These are phyloP conservation scores for Colletotrichum sp. DNA, from an alignment of 2,329 filamentous ascomycete genomes.

Conservation along the genomic window DNA sequence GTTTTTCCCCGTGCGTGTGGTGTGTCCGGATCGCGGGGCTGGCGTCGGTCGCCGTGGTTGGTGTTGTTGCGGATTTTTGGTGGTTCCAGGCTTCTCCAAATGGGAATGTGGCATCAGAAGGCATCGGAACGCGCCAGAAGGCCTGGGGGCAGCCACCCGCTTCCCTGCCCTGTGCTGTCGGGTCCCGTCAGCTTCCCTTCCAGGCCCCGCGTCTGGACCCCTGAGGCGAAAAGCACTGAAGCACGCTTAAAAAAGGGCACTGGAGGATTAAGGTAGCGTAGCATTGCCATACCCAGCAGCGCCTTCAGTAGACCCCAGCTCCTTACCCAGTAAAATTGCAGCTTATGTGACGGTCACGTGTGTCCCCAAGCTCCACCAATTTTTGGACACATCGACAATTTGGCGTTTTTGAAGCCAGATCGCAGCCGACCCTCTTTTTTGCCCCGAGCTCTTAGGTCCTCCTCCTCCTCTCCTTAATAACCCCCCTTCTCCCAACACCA, in stretches of 20 bases:
- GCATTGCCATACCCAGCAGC: background rate
- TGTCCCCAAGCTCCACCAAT: slow-evolving; percentile 28
- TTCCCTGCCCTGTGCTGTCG: background rate
- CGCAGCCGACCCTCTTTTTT: slow-evolving; percentile 27
- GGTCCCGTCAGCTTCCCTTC: background rate
- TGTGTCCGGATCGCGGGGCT: background rate
- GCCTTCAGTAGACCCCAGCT: background rate
- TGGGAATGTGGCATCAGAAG: slow-evolving; percentile 16
- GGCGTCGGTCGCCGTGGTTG: background rate
- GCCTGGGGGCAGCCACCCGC: slow-evolving; percentile 5
- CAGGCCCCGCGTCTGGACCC: background rate
- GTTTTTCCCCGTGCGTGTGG: background rate
- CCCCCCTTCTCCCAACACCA: slow-evolving; percentile 32
- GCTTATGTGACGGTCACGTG: slow-evolving; percentile 33
- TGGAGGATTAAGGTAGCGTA: background rate
- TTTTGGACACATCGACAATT: slow-evolving; percentile 53
- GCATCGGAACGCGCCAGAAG: slow-evolving; percentile 17
- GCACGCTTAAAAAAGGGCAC: background rate
- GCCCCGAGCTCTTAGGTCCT: slow-evolving; percentile 25
- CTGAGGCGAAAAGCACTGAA: background rate
- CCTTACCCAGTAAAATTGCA: background rate
- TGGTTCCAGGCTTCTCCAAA: background rate
- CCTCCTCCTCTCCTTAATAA: slow-evolving; percentile 39
- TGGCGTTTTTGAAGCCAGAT: slow-evolving; percentile 49
- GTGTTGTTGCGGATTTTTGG: background rate